Conservation (phyloP, 306 rosid genomes). For the Herpetospermum pedunculosum region DNA sequence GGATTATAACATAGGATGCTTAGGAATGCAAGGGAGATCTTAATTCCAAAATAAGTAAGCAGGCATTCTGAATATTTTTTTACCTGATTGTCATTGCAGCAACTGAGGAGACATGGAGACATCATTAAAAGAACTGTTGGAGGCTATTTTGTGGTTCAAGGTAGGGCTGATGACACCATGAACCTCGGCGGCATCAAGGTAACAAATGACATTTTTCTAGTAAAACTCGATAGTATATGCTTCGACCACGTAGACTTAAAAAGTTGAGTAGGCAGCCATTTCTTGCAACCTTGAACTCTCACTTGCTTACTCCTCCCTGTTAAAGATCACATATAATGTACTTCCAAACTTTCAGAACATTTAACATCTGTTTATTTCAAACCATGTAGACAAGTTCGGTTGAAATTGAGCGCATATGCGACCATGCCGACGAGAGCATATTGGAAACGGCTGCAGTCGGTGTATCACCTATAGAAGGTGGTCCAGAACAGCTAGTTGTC, state of each 20-base stretch:
- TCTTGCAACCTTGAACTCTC: background rate
- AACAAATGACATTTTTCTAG: background rate
- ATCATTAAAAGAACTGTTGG: constrained; percentile 52
- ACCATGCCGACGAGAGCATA: constrained; percentile 50
- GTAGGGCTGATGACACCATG: constrained; percentile 96
- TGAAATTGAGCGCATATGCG: constrained; percentile 69
- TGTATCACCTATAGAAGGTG: constrained; percentile 41
- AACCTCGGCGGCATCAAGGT: constrained; percentile 97
- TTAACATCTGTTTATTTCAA: background rate
- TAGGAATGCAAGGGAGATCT: background rate
- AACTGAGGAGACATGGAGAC: constrained; percentile 85
- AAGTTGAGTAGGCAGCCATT: background rate
- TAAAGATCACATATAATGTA: background rate
- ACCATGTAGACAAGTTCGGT: constrained; percentile 44
- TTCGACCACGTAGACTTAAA: background rate
- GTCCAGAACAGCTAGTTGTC: constrained; percentile 62
- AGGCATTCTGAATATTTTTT: background rate
- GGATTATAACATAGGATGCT: background rate
- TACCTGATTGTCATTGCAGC: constrained; percentile 27
- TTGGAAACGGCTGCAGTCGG: constrained; percentile 66
- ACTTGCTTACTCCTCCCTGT: background rate
- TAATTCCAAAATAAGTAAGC: background rate
- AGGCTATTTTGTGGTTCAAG: constrained; percentile 60
- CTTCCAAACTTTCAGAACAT: background rate
- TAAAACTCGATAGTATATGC: background rate